phyloP scores from a whole-genome alignment of 257 asterid genomes.

The Nicotiana paniculata region DNA sequence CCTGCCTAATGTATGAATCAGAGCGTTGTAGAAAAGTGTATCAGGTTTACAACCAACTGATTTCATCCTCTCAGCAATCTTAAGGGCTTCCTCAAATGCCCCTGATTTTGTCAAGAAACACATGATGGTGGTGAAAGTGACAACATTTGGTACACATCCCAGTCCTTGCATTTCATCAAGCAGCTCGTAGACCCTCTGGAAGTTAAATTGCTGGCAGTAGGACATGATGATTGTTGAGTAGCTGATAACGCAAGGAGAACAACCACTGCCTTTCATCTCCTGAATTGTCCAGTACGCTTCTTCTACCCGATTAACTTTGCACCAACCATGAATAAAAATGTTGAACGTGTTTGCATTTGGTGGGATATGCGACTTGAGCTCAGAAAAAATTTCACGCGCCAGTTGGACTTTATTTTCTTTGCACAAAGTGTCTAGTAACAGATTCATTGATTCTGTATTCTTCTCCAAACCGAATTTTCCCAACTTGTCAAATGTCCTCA shows the following conservation, averaged over 20 bases:
- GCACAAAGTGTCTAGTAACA: slow-evolving; percentile 75
- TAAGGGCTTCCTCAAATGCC: slow-evolving; percentile 49
- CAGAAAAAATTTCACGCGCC: slow-evolving; percentile 57
- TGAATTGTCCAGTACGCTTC: slow-evolving; percentile 93
- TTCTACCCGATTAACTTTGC: slow-evolving; percentile 69
- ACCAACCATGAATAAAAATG: slow-evolving; percentile 84
- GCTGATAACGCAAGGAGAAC: slow-evolving; percentile 64
- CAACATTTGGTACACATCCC: slow-evolving; percentile 54
- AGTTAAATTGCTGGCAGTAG: slow-evolving; percentile 49
- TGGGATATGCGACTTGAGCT: slow-evolving; percentile 50
- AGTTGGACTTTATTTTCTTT: slow-evolving; percentile 56
- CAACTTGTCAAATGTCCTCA: slow-evolving; percentile 49
- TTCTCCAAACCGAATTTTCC: slow-evolving; percentile 55
- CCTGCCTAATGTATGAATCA: slow-evolving; percentile 65
- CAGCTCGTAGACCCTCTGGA: slow-evolving; percentile 45
- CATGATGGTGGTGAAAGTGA: slow-evolving; percentile 72
- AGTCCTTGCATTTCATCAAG: slow-evolving; percentile 75
- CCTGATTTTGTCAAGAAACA: slow-evolving; percentile 55
- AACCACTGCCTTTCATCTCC: slow-evolving; percentile 79
- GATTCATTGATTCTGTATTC: slow-evolving; percentile 67
- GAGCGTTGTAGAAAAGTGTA: slow-evolving; percentile 57
- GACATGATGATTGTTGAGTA: slow-evolving; percentile 65
- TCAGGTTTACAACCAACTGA: slow-evolving; percentile 57
- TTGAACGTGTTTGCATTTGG: slow-evolving; percentile 72
- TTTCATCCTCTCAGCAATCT: slow-evolving; percentile 53